Evolutionary conservation across 371 early-diverging fungal genomes (phyloP), one percentile per base, ranked within the genome.

Genomic region (Rhizopus microsporus): DNA sequence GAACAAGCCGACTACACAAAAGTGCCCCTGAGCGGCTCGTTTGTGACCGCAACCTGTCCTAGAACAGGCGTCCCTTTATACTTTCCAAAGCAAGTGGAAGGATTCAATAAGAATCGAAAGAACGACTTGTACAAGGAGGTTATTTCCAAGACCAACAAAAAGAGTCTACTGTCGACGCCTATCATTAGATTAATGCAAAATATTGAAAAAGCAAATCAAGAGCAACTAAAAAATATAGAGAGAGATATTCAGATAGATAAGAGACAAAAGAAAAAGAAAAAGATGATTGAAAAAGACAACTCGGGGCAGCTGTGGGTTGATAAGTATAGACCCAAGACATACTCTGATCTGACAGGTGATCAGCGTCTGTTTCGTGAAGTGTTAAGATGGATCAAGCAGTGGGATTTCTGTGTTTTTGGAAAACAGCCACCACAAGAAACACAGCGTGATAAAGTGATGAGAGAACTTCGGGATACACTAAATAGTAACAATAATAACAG

Each of bases 351-450:
- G n/a, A 78, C 93, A 59, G 94, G 98, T 15, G 95, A 95, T 66
- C 93, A 95, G 75, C 72, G 88, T 38, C 71, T 94, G 2, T 95
- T 95, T 65, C 84, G 94, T 7, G 89, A 90, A 30, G 93, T 94
- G 0, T 65, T 97, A 49, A 76, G 77, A 50, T 98, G 99, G 99
- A 86, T 97, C 30, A 96, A 95, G 60, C 83, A 91, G 43, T 98
- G 99, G 99, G 97, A 98, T 69, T 86, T 80, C 40, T 97, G 97
- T 62, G 97, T 97, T 0, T 98, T 97, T 75, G 86, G 86, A 2
- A 77, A 59, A 47, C 16, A 44, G 13, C 67, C 64, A 0, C 38
- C 57, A 8, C 37, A 51, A 8, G 77, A 73, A 52, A 54, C 63
- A 10, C 65, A 77, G 39, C 63, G 75, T 30, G 75, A 76, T 38